A percentile compares a stretch with the other conserved stretches of the same genome.
These are phyloP conservation scores for Austroboletus novae-zelandiae DNA, from an alignment of 1,284 basidiomycete species.

Conservation along the genomic window DNA sequence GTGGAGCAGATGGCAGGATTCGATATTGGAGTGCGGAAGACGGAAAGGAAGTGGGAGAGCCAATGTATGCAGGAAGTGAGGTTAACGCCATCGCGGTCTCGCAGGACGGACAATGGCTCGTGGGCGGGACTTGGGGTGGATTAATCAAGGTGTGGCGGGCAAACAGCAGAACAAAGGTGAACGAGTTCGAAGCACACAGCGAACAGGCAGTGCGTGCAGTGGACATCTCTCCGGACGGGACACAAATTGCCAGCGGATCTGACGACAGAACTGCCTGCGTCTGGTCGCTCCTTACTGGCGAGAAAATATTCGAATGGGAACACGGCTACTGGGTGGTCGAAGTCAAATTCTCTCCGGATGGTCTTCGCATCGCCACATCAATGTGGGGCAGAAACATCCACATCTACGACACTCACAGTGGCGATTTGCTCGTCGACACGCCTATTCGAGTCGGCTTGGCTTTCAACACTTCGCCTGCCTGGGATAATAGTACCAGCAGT, in stretches of 20 bases:
- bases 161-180: background rate
- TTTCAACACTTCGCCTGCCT: background rate
- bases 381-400: background rate
- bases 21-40: background rate
- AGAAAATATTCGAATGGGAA: background rate
- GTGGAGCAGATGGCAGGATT: background rate
- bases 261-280: background rate
- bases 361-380: background rate
- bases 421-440: background rate
- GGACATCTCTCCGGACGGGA: slow-evolving; percentile 3
- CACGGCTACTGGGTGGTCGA: background rate
- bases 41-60: background rate
- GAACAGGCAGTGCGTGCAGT: background rate
- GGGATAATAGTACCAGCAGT: background rate
- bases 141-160: background rate
- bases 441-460: background rate
- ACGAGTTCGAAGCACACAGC: background rate
- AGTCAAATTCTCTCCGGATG: background rate
- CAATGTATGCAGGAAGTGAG: background rate
- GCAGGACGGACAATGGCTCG: background rate
- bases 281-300: background rate
- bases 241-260: background rate
- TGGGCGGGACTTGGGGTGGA: background rate
- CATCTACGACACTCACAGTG: background rate
- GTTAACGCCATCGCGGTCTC: background rate